phyloP scores from a whole-genome alignment of 2,329 filamentous ascomycete genomes.

The Passalora sequoiae region DNA sequence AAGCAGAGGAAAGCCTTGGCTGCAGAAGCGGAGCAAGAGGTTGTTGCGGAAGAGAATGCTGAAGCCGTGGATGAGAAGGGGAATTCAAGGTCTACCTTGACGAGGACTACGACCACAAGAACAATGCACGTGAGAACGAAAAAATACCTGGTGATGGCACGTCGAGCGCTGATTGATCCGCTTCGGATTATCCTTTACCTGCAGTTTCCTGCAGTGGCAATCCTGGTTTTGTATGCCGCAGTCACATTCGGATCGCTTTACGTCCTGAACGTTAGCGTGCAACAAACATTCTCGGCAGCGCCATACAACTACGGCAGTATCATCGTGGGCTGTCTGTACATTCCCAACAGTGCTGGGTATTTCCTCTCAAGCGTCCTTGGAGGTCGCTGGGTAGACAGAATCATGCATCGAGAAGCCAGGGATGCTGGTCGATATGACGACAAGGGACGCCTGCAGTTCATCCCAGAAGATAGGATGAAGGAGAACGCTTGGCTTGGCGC shows the following conservation, averaged over 20 bases:
- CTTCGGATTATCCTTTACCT: conserved; percentile 66
- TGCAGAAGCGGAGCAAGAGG: conserved; percentile 21
- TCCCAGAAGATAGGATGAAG: conserved; percentile 75
- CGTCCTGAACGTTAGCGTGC: conserved; percentile 70
- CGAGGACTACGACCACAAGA: conserved; percentile 56
- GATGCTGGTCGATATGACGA: conserved; percentile 63
- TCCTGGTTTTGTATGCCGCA: conserved; percentile 68
- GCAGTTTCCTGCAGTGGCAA: conserved; percentile 65
- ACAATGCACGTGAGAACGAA: conserved; percentile 55
- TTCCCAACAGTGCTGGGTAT: conserved; percentile 72
- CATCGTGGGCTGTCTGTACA: conserved; percentile 69
- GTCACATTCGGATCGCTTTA: conserved; percentile 73
- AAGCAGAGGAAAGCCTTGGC: conserved; percentile 29
- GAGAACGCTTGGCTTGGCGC: conserved; percentile 77
- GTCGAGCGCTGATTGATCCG: conserved; percentile 65
- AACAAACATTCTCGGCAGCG: conserved; percentile 59
- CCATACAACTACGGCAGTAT: conserved; percentile 67
- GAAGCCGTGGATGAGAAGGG: conserved; percentile 22
- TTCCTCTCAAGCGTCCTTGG: conserved; percentile 63
- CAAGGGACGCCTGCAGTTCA: conserved; percentile 59
- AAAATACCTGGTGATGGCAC: conserved; percentile 49
- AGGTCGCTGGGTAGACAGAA: conserved; percentile 71
- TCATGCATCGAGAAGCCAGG: conserved; percentile 73
- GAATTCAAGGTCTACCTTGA: conserved; percentile 20
- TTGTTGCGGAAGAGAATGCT: conserved; percentile 23